Base-by-base conservation (phyloP, 2,329 filamentous ascomycete species). In the Aspergillus fructus region DNA sequence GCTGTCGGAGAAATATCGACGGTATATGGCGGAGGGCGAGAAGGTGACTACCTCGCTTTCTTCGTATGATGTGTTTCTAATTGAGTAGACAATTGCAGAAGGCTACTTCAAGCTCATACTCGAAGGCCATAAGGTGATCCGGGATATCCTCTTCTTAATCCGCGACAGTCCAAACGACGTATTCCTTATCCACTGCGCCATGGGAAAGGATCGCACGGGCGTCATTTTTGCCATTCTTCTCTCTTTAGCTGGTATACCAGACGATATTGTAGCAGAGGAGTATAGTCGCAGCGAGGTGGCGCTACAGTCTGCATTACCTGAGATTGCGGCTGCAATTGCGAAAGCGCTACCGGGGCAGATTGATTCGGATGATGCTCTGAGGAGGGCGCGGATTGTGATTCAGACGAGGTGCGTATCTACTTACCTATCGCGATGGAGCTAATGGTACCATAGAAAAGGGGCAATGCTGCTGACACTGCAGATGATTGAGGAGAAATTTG, bases 151-250 rank as follows among this genome's bases (percentile, higher is more conserved):
- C 9, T 15, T 21, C 2, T 15, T 47, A 3, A 56, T 58, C 12
- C 45, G 37, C 21, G 50, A 58, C 37, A 40, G 41, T 21, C 55
- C 50, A 8, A 21, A 41, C 9, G 21, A 41, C 3, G 47, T 41
- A 5, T 47, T 50, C 3, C 46, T 54, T 6, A 24, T 58, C 1
- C 55, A 58, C 21, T 54, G 55, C 15, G 24, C 50, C 1, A 24
- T 58, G 45, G 55, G 55, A 0, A 58, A 54, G 13, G 55, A 58
- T 34, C 50, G 55, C 9, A 58, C 55, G 2, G 55, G 50, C 0
- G 23, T 51, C 1, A n/a, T 50, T 0, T 53, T 43, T n/a, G 55
- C 55, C 1, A 13, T 58, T 1, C 23, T 58, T 13, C 40, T 58
- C 11, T 17, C 40, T 1, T 4, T 58, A 2, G 45, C 39, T 0